These are phyloP conservation scores for Aspergillus sp. DNA, from an alignment of 2,329 filamentous ascomycete species.

Conservation along the genomic window DNA sequence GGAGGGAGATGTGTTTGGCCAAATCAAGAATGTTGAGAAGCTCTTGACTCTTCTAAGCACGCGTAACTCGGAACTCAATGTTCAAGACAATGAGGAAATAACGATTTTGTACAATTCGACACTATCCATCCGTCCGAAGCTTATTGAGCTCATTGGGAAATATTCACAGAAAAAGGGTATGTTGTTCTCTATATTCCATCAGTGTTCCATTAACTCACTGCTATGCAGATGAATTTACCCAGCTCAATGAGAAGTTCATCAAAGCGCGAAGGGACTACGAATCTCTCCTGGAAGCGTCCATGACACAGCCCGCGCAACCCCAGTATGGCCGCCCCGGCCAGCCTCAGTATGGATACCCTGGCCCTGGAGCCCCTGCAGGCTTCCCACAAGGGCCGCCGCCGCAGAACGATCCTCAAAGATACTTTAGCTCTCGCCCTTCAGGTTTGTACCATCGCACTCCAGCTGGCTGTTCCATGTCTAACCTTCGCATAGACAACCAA, in stretches of 20 bases:
- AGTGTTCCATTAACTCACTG: conserved; percentile 14
- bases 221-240: conserved; percentile 85
- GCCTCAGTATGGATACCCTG: conserved; percentile 35
- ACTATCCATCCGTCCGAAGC: conserved; percentile 87
- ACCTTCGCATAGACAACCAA: conserved; percentile 26
- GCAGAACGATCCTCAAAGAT: conserved; percentile 65
- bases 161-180: conserved; percentile 98
- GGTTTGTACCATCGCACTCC: conserved; percentile 26
- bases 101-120: conserved; percentile 89
- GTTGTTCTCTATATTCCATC: conserved; percentile 2
- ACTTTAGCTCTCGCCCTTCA: conserved; percentile 59
- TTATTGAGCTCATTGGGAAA: conserved; percentile 97
- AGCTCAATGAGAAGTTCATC: conserved; percentile 99
- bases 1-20: conserved; percentile 77
- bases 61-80: conserved; percentile 73
- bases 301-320: conserved; percentile 86
- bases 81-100: conserved; percentile 96
- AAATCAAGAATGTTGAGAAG: conserved; percentile 77
- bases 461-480: conserved; percentile 18
- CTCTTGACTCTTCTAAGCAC: conserved; percentile 88
- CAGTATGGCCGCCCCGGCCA: conserved; percentile 65
- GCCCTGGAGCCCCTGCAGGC: conserved; percentile 27
- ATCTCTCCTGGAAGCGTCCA: conserved; percentile 89
- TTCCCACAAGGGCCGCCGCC: conserved; percentile 37
- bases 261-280: conserved; percentile 97